These are phyloP conservation scores for Solanum tarijense DNA, from an alignment of 257 asterid species.

Conservation along the genomic window DNA sequence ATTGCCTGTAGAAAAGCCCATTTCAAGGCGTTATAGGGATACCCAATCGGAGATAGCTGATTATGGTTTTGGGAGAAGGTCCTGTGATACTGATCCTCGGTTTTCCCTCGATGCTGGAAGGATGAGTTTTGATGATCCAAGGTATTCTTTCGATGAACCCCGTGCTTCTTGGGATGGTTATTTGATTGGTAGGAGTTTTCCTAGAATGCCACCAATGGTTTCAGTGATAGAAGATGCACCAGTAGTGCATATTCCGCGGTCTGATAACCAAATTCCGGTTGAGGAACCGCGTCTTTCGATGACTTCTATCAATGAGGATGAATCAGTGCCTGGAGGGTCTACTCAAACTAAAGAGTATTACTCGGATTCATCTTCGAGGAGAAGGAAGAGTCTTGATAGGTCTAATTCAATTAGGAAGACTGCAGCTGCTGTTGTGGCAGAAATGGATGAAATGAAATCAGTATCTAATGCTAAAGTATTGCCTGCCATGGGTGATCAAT, in stretches of 20 bases:
- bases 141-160: constrained; percentile 66
- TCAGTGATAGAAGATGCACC: constrained; percentile 59
- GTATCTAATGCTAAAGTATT: constrained; percentile 36
- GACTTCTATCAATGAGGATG: constrained; percentile 4
- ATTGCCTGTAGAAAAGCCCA: constrained; percentile 45
- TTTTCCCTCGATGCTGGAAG: constrained; percentile 63
- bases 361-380: constrained; percentile 48
- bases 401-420: constrained; percentile 56
- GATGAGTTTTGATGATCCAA: constrained; percentile 52
- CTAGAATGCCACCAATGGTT: constrained; percentile 54
- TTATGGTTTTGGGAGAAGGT: constrained; percentile 63
- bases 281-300: constrained; percentile 20
- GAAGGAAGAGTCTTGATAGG: constrained; percentile 75
- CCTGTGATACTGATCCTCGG: constrained; percentile 62
- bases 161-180: constrained; percentile 69
- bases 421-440: constrained; percentile 63
- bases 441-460: constrained; percentile 46
- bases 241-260: constrained; percentile 14
- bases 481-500: constrained; percentile 31
- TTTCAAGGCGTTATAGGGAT: constrained; percentile 42
- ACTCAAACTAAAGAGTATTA: constrained; percentile 56
- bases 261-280: constrained; percentile 54
- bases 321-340: constrained; percentile 51
- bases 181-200: constrained; percentile 48
- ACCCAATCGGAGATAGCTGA: constrained; percentile 68